Base-by-base conservation (phyloP, 345 rosid species). In the Sapria himalayana region DNA sequence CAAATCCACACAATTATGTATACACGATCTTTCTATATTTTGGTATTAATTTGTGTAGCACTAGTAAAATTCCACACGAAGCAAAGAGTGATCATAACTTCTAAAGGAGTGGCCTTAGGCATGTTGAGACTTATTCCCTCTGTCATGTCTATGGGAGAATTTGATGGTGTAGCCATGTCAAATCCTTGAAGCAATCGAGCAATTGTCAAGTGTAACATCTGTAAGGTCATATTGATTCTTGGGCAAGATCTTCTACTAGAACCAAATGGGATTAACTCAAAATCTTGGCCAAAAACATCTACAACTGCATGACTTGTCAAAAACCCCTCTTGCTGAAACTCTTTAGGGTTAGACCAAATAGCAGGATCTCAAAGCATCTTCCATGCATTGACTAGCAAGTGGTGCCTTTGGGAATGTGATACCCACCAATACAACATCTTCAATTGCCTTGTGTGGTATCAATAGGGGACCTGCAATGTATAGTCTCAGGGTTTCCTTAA, bases 181-280 rank as follows among this genome's bases (percentile, higher is more conserved):
- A 67, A 72, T 20, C 50, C 29, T 5, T 56, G 73, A 34, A 69
- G 37, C 31, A 65, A 48, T 22, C 61, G 59, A 3, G 72, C 78
- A 11, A 67, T 32, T 5, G 52, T 15, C 32, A 61, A 50, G 4
- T 62, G 66, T 35, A 57, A 54, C 51, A 61, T 19, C 47, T 34
- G 40, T 37, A 59, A 50, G 4, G 52, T 69, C 2, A 71, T 46
- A 4, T 41, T 48, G 19, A 48, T 31, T 5, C 59, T 66, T 0
- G 70, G 61, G 10, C 78, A 71, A 0, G 61, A 39, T 29, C 59
- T 48, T 43, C 66, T 51, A 29, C 71, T 66, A 0, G 51, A 22
- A 1, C 69, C 61, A 15, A 67, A 71, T 0, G 71, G 51, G 7
- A 61, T 13, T 10, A 64, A 32, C 36, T 68, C 68, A 22, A 51